Evolutionary conservation across 2,329 filamentous ascomycete species (phyloP).

Genomic region (Zopfia rhizophila): DNA sequence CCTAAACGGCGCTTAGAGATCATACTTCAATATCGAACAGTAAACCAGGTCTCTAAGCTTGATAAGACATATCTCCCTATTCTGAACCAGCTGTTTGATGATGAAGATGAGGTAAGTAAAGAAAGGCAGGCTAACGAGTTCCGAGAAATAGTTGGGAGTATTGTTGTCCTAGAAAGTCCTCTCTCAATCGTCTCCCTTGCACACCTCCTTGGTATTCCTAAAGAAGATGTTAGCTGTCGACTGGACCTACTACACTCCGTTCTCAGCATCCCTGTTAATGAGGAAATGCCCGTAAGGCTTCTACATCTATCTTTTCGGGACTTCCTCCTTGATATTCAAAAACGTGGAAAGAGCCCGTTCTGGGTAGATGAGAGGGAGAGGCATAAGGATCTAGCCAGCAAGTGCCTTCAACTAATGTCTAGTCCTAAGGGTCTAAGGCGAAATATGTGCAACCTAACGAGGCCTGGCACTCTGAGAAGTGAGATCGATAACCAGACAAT

Average conservation of each 20-base stretch:
- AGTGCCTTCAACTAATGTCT: too few species aligned
- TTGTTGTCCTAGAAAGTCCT: slow-evolving; percentile 19
- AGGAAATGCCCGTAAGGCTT: slow-evolving; percentile 17
- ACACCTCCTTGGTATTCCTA: slow-evolving; percentile 15
- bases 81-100: slow-evolving; percentile 10
- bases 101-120: slow-evolving; percentile 9
- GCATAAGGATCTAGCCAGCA: too few species aligned
- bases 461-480: too few species aligned
- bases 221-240: slow-evolving; percentile 11
- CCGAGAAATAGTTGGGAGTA: slow-evolving; percentile 21
- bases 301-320: slow-evolving; percentile 29
- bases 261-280: slow-evolving; percentile 17
- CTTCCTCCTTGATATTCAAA: slow-evolving; percentile 22
- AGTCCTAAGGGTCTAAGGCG: too few species aligned
- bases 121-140: slow-evolving; percentile 6
- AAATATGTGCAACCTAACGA: too few species aligned
- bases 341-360: slow-evolving; percentile 24
- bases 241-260: slow-evolving; percentile 28
- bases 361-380: too few species aligned
- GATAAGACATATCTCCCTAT: slow-evolving; percentile 12
- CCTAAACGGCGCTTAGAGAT: slow-evolving; percentile 11
- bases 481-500: too few species aligned
- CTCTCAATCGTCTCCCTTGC: slow-evolving; percentile 23
- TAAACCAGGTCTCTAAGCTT: slow-evolving; percentile 5
- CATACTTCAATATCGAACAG: background rate